Evolutionary conservation across 2,329 filamentous ascomycete genomes (phyloP), one percentile per base, ranked within the genome.

Genomic region (Alternaria sp.): DNA sequence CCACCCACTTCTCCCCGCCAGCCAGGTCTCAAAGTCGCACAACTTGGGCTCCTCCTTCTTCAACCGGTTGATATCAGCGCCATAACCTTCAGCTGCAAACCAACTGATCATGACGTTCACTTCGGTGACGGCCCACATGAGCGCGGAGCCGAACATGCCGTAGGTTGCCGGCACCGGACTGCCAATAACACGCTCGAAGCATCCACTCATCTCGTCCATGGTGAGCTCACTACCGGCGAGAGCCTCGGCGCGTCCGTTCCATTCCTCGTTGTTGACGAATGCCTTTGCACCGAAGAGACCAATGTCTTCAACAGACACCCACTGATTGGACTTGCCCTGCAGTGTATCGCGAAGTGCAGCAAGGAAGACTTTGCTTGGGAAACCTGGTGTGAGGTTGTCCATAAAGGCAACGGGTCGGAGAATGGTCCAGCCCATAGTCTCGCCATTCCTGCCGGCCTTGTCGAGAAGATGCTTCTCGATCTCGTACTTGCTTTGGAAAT

Each of bases 321-420:
- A 77, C 57, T 79, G 76, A 21, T 83, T 63, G 2, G 77, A 70
- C 58, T 81, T 82, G 0, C 74, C 79, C 45, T 78, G 70, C 14
- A 84, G 55, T 0, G 72, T 74, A 34, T 78, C 74, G 34, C 78
- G 72, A 69, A 81, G 80, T 13, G 79, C 76, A 0, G 82, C 78
- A 0, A 80, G 69, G 67, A 85, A 85, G 2, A 81, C 76, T 56
- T 81, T 82, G 4, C 82, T 82, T 8, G 78, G 62, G 62, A 85
- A 81, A 10, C 78, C 78, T 0, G 80, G 78, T 2, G 68, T 72
- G 4, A 85, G 66, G 73, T 88, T 87, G 50, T 90, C 86, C 79
- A 88, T 85, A 75, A 90, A 90, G 2, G 83, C 85, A 0, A 84
- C 83, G 0, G 87, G 87, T 3, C 87, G 82, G 3, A 90, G 76